Evolutionary conservation across 2,329 filamentous ascomycete genomes (phyloP), one percentile per base, ranked within the genome.

Genomic region (Chaetomium sp.): DNA sequence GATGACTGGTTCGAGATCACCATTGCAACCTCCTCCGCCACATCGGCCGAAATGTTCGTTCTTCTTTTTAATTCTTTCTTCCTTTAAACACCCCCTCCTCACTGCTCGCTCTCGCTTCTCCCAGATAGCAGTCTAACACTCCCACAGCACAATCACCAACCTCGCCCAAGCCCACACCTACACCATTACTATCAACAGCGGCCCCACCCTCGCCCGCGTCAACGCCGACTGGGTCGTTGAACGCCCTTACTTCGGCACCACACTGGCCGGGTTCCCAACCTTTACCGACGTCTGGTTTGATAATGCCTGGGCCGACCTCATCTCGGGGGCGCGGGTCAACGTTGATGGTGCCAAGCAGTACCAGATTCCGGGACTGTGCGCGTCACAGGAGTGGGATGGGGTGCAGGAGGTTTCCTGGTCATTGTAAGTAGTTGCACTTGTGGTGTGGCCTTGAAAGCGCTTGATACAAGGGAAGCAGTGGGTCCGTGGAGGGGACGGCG

Each of bases 141-240:
- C 14, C 6, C 12, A 37, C 10, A 66, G 62, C 8, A 58, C 57
- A 5, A 49, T 66, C 32, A 46, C 46, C 49, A 66, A 66, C 55
- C 27, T 60, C 40, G 55, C 42, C 52, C 57, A 60, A 37, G 44
- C 37, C 4, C 32, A 52, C 12, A 49, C 48, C 43, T 59, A 61
- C 52, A 56, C 54, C 9, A 54, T 65, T 11, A 54, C 8, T 0
- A 36, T 64, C 37, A 27, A 19, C 0, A 14, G 12, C 12, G 65
- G 65, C 14, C 45, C 61, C 0, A 42, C 60, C 3, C 59, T 66
- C 1, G 60, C 52, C 1, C 60, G 65, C 3, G 49, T 62, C 14
- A 55, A 66, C 49, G 63, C 62, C n/a, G 65, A 66, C 56, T 66
- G 62, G 60, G 59, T 66, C n/a, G 55, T 66, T 8, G 65, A 66